Base-by-base conservation (phyloP, 768 basidiomycete genomes). In the Hericium rajendrae region DNA sequence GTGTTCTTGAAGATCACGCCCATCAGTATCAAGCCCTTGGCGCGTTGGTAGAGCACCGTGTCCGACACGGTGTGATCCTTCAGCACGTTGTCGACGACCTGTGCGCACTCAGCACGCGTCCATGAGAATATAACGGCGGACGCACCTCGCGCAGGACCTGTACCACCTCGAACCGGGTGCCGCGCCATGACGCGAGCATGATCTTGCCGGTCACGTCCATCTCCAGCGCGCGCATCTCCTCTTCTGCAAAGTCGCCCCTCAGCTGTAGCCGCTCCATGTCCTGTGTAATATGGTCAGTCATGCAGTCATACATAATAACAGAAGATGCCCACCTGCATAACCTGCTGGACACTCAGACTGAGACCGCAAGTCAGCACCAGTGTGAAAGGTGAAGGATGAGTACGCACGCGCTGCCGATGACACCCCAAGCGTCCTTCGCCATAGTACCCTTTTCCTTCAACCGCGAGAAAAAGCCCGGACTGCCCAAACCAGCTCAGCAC, bases 111-210 rank as follows among this genome's bases (percentile, higher is more conserved):
- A 48, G 57, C 57, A 18, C 56, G 59, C 18, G 50, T 39, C 10
- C 13, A 53, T 16, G 56, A 37, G 41, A n/a, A 37, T 26, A 37
- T 22, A 20, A 41, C 50, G 70, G 22, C 15, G 40, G 12, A 57
- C 65, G 51, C 49, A 76, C 82, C 76, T 91, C 85, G 53, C 92
- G 81, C 51, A 95, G 76, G 13, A 97, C 92, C 65, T 92, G 88
- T 20, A 88, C 81, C 43, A 98, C 93, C 73, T 99, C 97, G 67
- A 97, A 83, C 54, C 94, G 84, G 3, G 94, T 95, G 13, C 95
- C 97, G 57, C 94, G 85, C 97, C 97, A 99, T 24, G 95, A 95
- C 6, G 94, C 95, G 28, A 98, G 83, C 73, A 98, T 81, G 67
- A 97, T 93, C 76, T 92, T 95, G 51, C 93, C 93, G 1, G 91